phyloP scores from a whole-genome alignment of 345 rosid genomes.

The Syzygium oleosum region DNA sequence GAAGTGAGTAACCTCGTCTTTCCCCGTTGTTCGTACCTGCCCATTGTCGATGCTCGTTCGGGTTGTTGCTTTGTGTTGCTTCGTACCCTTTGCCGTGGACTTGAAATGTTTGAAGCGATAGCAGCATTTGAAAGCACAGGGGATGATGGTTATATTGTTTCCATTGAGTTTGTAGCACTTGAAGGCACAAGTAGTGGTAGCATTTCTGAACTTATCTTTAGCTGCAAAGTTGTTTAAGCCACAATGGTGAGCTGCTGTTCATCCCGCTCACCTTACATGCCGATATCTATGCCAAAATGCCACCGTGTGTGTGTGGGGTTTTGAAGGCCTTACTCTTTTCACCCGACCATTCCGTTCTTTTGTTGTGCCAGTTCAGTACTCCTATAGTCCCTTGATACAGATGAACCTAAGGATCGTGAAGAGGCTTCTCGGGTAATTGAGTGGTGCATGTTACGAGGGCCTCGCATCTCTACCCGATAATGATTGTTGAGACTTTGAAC shows the following conservation, averaged over 20 bases:
- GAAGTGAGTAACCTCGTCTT: slow-evolving; percentile 46
- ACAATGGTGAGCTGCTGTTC: neutral
- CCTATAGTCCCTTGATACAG: neutral
- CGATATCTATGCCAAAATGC: neutral
- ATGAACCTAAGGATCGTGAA: neutral
- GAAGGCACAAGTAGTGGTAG: neutral
- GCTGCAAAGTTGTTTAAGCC: neutral
- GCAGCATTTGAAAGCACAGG: neutral
- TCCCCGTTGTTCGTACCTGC: neutral
- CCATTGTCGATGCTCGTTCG: neutral
- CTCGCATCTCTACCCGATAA: neutral
- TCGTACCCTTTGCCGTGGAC: neutral
- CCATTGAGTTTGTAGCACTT: neutral
- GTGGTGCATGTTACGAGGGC: neutral
- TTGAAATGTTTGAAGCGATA: neutral
- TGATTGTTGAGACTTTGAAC: neutral
- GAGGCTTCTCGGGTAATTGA: neutral
- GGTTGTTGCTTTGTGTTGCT: neutral
- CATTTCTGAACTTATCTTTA: neutral
- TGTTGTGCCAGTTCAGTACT: neutral
- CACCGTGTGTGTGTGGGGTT: neutral
- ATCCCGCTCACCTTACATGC: neutral
- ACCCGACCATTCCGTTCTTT: neutral
- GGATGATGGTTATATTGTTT: neutral
- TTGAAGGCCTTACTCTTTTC: neutral